Conservation (phyloP, 208 protist species). For the Leishmania arabica region DNA sequence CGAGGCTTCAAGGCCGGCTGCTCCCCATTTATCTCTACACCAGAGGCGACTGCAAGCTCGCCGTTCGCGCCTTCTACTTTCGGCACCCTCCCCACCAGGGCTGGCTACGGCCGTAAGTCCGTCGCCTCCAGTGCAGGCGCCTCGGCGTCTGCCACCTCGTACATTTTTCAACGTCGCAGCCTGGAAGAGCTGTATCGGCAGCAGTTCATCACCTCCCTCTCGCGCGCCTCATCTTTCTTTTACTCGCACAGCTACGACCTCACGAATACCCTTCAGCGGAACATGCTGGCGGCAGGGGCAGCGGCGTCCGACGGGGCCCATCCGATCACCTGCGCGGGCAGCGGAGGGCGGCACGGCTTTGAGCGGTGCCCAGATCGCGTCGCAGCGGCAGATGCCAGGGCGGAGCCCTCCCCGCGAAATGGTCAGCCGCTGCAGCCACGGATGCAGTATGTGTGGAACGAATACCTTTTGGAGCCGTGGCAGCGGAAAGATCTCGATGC, state of each 20-base stretch:
- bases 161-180: constrained; percentile 22
- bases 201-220: constrained; percentile 63
- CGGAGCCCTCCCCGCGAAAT: background rate
- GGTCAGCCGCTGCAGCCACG: constrained; percentile 12
- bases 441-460: constrained; percentile 89
- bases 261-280: constrained; percentile 94
- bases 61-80: background rate
- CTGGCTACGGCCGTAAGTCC: background rate
- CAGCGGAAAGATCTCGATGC: background rate
- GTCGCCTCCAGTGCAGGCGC: background rate
- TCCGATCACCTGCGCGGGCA: background rate
- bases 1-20: background rate
- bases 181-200: constrained; percentile 72
- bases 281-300: constrained; percentile 69
- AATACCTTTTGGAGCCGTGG: constrained; percentile 76
- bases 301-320: background rate
- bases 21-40: background rate
- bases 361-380: background rate
- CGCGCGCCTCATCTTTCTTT: constrained; percentile 89
- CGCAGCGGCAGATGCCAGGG: background rate
- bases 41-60: background rate
- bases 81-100: background rate
- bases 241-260: constrained; percentile 97
- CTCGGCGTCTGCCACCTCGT: constrained; percentile 15
- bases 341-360: background rate